A percentile compares a stretch with the other conserved stretches of the same genome.
phyloP scores from a whole-genome alignment of 257 asterid species.

The Nicotiana paniculata region DNA sequence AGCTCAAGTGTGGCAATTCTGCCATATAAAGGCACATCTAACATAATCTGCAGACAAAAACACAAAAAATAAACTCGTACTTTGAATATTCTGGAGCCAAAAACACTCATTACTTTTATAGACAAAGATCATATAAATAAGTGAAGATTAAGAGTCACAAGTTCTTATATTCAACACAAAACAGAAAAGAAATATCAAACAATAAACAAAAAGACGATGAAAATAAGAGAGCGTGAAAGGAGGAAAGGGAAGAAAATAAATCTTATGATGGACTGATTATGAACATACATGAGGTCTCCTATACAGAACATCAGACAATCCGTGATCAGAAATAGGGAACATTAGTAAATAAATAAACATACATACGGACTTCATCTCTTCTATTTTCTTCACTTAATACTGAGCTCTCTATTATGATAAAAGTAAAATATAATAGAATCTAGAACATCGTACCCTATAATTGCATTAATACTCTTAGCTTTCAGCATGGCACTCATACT shows the following conservation, averaged over 20 bases:
- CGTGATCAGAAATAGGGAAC: neutral
- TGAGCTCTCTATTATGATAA: neutral
- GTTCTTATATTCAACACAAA: too few species aligned
- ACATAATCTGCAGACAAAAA: slow-evolving; percentile 63
- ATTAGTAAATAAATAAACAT: neutral
- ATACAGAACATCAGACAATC: neutral
- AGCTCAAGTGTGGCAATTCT: slow-evolving; percentile 98
- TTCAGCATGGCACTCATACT: too few species aligned
- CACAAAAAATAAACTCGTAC: slow-evolving; percentile 6
- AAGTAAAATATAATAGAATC: neutral
- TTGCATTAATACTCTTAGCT: neutral
- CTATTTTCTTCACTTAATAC: neutral
- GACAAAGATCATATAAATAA: too few species aligned
- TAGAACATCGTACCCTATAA: neutral
- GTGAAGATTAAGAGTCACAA: too few species aligned
- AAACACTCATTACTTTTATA: neutral
- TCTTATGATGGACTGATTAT: neutral
- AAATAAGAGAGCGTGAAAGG: neutral
- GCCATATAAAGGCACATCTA: slow-evolving; percentile 98
- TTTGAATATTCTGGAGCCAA: neutral
- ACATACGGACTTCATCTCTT: too few species aligned
- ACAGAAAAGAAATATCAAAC: too few species aligned
- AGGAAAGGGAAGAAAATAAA: neutral
- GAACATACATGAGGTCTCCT: neutral
- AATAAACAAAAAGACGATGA: too few species aligned